Percentiles rank a stretch among this genome's conserved stretches.
phyloP scores from a whole-genome alignment of 768 basidiomycete species.

The Pholiota conissans region DNA sequence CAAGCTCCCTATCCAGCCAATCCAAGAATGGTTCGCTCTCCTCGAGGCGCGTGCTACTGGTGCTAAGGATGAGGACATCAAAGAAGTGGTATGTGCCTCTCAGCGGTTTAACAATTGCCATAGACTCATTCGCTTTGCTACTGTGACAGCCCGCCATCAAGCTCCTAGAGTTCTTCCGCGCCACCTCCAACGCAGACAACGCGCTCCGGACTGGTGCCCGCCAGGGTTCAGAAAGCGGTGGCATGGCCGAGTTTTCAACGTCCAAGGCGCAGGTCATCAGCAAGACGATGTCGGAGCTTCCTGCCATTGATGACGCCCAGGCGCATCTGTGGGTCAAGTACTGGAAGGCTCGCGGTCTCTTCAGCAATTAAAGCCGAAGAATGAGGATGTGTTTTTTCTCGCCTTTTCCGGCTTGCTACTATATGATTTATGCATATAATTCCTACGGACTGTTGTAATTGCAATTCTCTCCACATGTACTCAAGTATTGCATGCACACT shows the following conservation, averaged over 20 bases:
- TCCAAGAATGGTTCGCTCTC: slow-evolving; percentile 18
- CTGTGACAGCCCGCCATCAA: slow-evolving; percentile 31
- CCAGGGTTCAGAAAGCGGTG: background rate
- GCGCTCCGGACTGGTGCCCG: background rate
- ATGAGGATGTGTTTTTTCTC: background rate
- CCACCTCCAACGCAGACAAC: background rate
- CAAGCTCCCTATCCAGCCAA: slow-evolving; percentile 8
- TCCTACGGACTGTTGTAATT: no score
- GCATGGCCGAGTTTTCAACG: slow-evolving; percentile 1
- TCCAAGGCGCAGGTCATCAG: slow-evolving; percentile 1
- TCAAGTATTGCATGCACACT: no score
- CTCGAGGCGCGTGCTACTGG: slow-evolving; percentile 9
- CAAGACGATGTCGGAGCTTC: slow-evolving; percentile 1
- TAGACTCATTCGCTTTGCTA: background rate
- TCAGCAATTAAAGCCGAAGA: background rate
- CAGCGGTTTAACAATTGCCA: background rate
- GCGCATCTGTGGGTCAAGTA: slow-evolving; percentile 3
- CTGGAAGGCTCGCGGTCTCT: background rate
- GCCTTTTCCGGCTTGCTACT: no score
- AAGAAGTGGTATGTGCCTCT: slow-evolving; percentile 10
- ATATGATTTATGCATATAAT: no score
- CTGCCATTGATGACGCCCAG: background rate
- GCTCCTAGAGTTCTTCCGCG: slow-evolving; percentile 30
- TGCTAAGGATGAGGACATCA: slow-evolving; percentile 1
- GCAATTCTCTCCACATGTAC: no score